Conservation (phyloP, 2,329 filamentous ascomycete species). For the Cercospora sp. region DNA sequence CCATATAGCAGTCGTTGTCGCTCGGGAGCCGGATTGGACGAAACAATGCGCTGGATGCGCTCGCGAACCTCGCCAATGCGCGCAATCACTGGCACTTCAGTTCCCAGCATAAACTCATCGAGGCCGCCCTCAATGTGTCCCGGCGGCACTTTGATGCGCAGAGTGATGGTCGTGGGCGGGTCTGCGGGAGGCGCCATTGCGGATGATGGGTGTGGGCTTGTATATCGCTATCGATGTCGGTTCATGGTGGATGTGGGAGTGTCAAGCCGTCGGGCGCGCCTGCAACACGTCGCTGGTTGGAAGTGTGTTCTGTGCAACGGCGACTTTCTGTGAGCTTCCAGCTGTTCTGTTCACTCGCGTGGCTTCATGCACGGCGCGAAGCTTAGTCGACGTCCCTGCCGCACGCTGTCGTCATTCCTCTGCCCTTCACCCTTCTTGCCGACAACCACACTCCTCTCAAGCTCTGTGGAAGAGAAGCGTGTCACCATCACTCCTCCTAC, state of each 20-base stretch:
- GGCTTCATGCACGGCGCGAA: slow-evolving; percentile 2
- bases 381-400: background rate
- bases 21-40: slow-evolving; percentile 46
- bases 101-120: slow-evolving; percentile 35
- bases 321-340: background rate
- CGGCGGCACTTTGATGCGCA: slow-evolving; percentile 38
- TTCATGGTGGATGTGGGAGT: background rate
- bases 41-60: slow-evolving; percentile 53
- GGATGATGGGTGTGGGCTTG: background rate
- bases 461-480: background rate
- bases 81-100: slow-evolving; percentile 32
- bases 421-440: background rate
- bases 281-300: background rate
- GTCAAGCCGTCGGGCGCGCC: background rate
- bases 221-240: background rate
- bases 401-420: background rate
- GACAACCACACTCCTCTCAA: background rate
- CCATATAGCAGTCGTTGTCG: slow-evolving; percentile 60
- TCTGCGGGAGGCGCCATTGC: slow-evolving; percentile 34
- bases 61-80: slow-evolving; percentile 57
- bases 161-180: slow-evolving; percentile 33
- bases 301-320: background rate
- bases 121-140: slow-evolving; percentile 31
- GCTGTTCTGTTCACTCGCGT: slow-evolving; percentile 6
- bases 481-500: background rate